Base-by-base conservation (phyloP, 306 rosid genomes). In the Casuarina glauca region DNA sequence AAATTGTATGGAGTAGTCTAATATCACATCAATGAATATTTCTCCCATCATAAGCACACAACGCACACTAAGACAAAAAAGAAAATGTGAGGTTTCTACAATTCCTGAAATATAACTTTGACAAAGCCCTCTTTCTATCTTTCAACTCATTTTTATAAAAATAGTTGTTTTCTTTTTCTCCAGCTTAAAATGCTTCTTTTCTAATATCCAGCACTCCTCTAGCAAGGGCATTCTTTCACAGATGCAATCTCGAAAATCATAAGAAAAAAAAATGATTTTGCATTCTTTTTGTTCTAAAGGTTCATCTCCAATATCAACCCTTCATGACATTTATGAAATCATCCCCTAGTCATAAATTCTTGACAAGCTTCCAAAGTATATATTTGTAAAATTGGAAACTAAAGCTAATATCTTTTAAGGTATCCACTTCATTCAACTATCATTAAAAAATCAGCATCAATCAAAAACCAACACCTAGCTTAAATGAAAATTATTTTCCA, bases 41-140 rank as follows among this genome's bases (percentile, higher is more conserved):
- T 45, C 41, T 74, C 55, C 45, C 78, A 60, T 41, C 70, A 32
- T 26, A 43, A 74, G 46, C 9, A 41, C 38, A 67, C 35, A 42
- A 36, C 45, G 16, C 70, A 6, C 26, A 2, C 3, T 8, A 10
- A 57, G 12, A 57, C 12, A 20, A 57, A 57, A 36, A 57, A 20
- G 9, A 57, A 57, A 20, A 57, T 4, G 5, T 20, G 12, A 20
- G 9, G 36, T 57, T 57, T 57, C 36, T 38, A 57, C 2, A 10
- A 60, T 26, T 32, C 17, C 41, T 60, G 42, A 9, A 32, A 26
- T 60, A 9, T 39, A 10, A 9, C 6, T 41, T 38, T 64, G 70
- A 39, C 7, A 16, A 11, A 13, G 49, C 46, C 32, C 32, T 64
- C 70, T 60, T 13, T 48, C 42, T 41, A 2, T 16, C 70, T 64